These are phyloP conservation scores for Rubia tinctorum DNA, from an alignment of 305 asterid genomes.

Conservation along the genomic window DNA sequence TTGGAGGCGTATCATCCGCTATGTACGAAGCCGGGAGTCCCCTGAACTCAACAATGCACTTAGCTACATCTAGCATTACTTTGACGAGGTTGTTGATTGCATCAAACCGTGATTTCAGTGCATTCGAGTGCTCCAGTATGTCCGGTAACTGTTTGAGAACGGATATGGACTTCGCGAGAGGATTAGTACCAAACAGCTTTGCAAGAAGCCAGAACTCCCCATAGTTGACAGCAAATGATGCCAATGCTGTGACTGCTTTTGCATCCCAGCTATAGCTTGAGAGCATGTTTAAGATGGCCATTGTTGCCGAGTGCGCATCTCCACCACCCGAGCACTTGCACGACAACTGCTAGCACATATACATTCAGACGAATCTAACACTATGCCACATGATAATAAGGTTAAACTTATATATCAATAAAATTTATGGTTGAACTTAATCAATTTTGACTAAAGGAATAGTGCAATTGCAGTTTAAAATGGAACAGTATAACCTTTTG, in stretches of 20 bases:
- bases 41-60: constrained; percentile 48
- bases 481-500: too few species aligned
- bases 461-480: too few species aligned
- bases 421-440: too few species aligned
- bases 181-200: constrained; percentile 44
- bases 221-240: constrained; percentile 59
- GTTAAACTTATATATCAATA: too few species aligned
- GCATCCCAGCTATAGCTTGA: constrained; percentile 79
- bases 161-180: constrained; percentile 65
- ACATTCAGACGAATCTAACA: too few species aligned
- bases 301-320: constrained; percentile 49
- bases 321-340: constrained; percentile 69
- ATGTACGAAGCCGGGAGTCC: constrained; percentile 60
- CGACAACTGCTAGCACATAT: constrained; percentile 41
- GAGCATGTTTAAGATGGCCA: constrained; percentile 53
- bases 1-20: constrained; percentile 46
- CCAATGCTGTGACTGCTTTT: constrained; percentile 58
- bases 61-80: constrained; percentile 54
- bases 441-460: too few species aligned
- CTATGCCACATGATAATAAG: too few species aligned
- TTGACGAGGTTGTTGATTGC: constrained; percentile 51
- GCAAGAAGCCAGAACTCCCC: constrained; percentile 86
- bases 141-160: constrained; percentile 62
- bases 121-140: constrained; percentile 38
- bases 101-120: constrained; percentile 50